Evolutionary conservation across 805 yeast species (phyloP), one percentile per base, ranked within the genome.

Genomic region (Barnettozyma sucrosica): DNA sequence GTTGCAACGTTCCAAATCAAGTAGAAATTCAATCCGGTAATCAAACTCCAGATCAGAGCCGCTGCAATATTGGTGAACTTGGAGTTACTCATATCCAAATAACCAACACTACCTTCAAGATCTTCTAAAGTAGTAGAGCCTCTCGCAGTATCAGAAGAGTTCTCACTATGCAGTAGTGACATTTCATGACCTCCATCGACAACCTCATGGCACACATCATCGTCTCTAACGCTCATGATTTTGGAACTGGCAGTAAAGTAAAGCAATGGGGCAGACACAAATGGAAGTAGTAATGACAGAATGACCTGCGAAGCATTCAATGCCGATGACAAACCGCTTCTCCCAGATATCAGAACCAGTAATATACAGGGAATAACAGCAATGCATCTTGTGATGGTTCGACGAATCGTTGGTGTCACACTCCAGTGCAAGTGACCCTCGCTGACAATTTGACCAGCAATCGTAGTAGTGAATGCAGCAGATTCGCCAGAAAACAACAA

Each of bases 381-480:
- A 20, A 89, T 75, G 3, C 82, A 81, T 61, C 97, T 74, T 0
- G 97, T 89, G 23, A 88, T 74, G 21, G 89, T 74, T 51, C 97
- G 74, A 57, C 96, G 76, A 10, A 85, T 66, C 45, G 87, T 87
- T 5, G 97, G 96, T 14, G 89, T 79, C 44, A 89, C 72, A 8
- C 84, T 71, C 87, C 96, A 86, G 54, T 77, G 76, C 38, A 87
- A 71, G 58, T 89, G 90, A 2, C 97, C 97, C 65, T 89, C 97
- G 62, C 88, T 82, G 10, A 89, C 93, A 88, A 89, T 88, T 64
- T 89, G 97, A 16, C 96, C 96, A 8, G 96, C 89, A 52, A 89
- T 71, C 0, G 97, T 89, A 63, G 95, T 89, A n/a, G 89, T 96
- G 28, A 92, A 86, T 33, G 97, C 97, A 2, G 97, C 96, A 63